These are phyloP conservation scores for Schizophyllum amplum DNA, from an alignment of 1,284 basidiomycete species.

Conservation along the genomic window DNA sequence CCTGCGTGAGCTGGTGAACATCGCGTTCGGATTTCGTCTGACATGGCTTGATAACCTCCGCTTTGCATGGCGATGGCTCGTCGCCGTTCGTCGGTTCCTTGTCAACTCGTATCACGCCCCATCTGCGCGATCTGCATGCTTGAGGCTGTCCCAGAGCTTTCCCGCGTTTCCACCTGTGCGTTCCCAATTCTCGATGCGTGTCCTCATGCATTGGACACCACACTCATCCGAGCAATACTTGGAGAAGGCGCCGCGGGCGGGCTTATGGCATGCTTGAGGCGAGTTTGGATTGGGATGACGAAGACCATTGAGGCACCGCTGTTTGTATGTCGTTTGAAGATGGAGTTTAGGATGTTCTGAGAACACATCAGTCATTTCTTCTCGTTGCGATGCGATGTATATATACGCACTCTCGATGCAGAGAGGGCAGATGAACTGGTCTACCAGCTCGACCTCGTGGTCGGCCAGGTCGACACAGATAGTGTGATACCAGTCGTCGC, in stretches of 20 bases:
- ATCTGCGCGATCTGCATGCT: slow-evolving; percentile 57
- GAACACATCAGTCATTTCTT: slow-evolving; percentile 7
- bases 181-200: slow-evolving; percentile 50
- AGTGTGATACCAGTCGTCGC: slow-evolving; percentile 87
- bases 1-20: slow-evolving; percentile 38
- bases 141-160: slow-evolving; percentile 63
- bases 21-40: slow-evolving; percentile 43
- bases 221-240: slow-evolving; percentile 83
- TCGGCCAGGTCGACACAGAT: slow-evolving; percentile 74
- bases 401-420: slow-evolving; percentile 60
- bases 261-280: slow-evolving; percentile 63
- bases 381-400: slow-evolving; percentile 1
- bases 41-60: slow-evolving; percentile 28
- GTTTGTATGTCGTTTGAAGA: slow-evolving; percentile 72
- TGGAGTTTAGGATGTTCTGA: slow-evolving; percentile 52
- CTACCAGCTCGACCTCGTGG: slow-evolving; percentile 71
- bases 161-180: slow-evolving; percentile 52
- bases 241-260: slow-evolving; percentile 69
- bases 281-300: slow-evolving; percentile 52
- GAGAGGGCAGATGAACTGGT: slow-evolving; percentile 77
- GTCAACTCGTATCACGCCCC: slow-evolving; percentile 45
- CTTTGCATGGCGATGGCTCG: slow-evolving; percentile 16
- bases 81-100: slow-evolving; percentile 16
- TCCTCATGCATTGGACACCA: slow-evolving; percentile 60
- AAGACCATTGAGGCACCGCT: slow-evolving; percentile 60